Percentiles rank a stretch among this genome's conserved stretches.
phyloP scores from a whole-genome alignment of 805 yeast genomes.

The Kazachstania martiniae region DNA sequence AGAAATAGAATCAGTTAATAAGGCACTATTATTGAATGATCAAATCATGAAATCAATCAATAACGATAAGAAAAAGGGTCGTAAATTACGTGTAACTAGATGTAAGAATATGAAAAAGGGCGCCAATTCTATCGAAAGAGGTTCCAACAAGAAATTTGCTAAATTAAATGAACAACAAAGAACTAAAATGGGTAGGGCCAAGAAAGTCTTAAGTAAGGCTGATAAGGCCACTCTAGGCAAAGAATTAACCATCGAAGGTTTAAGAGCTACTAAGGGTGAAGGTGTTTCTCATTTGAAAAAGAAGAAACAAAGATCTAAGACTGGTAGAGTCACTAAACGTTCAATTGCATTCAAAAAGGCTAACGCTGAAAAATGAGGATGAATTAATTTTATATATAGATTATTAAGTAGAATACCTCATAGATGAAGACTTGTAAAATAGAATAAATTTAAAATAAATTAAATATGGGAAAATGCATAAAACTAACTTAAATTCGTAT shows the following conservation, averaged over 20 bases:
- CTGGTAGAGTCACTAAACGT: constrained; percentile 38
- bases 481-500: too few species aligned
- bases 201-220: constrained; percentile 62
- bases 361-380: constrained; percentile 4
- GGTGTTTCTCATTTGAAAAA: constrained; percentile 49
- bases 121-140: constrained; percentile 6
- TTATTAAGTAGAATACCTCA: too few species aligned
- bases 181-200: constrained; percentile 74
- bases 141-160: constrained; percentile 14
- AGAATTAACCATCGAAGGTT: constrained; percentile 53
- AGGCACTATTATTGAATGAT: constrained; percentile 69
- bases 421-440: too few species aligned
- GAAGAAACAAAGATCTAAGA: constrained; percentile 35
- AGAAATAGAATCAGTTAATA: constrained; percentile 61
- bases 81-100: constrained; percentile 71
- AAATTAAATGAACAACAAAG: constrained; percentile 53
- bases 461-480: too few species aligned
- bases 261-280: constrained; percentile 62
- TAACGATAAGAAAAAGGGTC: constrained; percentile 24
- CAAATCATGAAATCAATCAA: constrained; percentile 39
- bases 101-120: constrained; percentile 37
- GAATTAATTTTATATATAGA: too few species aligned
- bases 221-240: constrained; percentile 63
- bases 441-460: too few species aligned
- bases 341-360: constrained; percentile 33